phyloP scores from a whole-genome alignment of 192 early-diverging fungal species.

The Linnemannia schmuckeri region DNA sequence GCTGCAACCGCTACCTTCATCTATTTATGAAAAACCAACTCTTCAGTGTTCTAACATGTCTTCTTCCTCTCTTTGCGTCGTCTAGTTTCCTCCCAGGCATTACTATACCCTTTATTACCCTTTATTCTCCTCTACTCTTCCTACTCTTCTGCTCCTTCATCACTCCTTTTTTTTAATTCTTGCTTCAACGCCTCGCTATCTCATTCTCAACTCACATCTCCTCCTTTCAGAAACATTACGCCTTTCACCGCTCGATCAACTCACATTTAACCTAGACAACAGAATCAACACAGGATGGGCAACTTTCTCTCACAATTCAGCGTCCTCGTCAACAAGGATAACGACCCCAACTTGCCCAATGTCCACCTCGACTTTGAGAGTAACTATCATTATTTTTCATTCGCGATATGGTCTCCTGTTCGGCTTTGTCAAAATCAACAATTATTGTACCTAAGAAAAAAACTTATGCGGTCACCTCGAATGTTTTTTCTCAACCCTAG shows the following conservation, averaged over 20 bases:
- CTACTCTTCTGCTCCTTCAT: background rate
- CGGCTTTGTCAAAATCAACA: background rate
- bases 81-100: background rate
- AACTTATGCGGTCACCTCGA: background rate
- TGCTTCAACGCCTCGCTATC: background rate
- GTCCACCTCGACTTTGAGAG: conserved; percentile 74
- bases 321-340: conserved; percentile 45
- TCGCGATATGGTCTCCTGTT: background rate
- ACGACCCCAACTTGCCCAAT: conserved; percentile 59
- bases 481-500: conserved; percentile 31
- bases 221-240: background rate
- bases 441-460: no score
- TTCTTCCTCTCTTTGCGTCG: background rate
- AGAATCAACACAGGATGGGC: conserved; percentile 47
- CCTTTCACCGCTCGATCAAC: background rate
- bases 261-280: background rate
- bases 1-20: background rate
- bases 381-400: conserved; percentile 32
- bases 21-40: background rate
- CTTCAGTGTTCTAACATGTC: background rate
- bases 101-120: background rate
- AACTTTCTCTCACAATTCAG: conserved; percentile 61
- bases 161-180: background rate
- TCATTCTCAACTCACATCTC: background rate
- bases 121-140: background rate